Base-by-base conservation (phyloP, 345 rosid species). In the Hibiscus syriacus region DNA sequence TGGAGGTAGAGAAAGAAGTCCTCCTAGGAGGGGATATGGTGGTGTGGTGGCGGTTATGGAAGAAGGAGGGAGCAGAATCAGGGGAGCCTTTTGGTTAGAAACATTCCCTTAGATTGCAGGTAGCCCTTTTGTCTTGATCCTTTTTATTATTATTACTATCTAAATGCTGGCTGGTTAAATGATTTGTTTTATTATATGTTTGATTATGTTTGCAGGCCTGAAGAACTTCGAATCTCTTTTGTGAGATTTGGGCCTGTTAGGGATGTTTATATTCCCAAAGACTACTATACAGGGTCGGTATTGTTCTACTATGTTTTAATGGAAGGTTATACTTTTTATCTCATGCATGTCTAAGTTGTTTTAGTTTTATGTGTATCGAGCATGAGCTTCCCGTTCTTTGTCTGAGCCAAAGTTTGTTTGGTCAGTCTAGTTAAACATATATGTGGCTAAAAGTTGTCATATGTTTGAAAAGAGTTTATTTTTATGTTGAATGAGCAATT, bases 21-120 rank as follows among this genome's bases (percentile, higher is more conserved):
- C 92, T 12, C 89, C 91, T 0, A 74, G 84, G 60, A 82, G 92
- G 76, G 86, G 88, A 27, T 79, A 79, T 69, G 84, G 80, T 12
- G 80, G 38, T 90, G 78, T 0, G 76, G 83, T 17, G 84, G 96
- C 10, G 92, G 95, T 1, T 76, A 74, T 73, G 92, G 93, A 32
- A 86, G 98, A 72, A 88, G 90, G 70, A 85, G 73, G 76, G 96
- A 87, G 20, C 90, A 82, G 45, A 80, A 72, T 34, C 83, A 79
- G 20, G 95, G 99, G 67, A 93, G 97, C 74, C 91, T 94, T 46
- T 74, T 93, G 83, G 94, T 93, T 75, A 87, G 99, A 26, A 93
- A 93, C 71, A 87, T 93, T 72, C 96, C 99, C 66, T 81, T 87
- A 14, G 97, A 93, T 81, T 90, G 97, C 91, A 83, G 99, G 98